These are phyloP conservation scores for Colletotrichum spinosum DNA, from an alignment of 2,329 filamentous ascomycete genomes.

Conservation along the genomic window DNA sequence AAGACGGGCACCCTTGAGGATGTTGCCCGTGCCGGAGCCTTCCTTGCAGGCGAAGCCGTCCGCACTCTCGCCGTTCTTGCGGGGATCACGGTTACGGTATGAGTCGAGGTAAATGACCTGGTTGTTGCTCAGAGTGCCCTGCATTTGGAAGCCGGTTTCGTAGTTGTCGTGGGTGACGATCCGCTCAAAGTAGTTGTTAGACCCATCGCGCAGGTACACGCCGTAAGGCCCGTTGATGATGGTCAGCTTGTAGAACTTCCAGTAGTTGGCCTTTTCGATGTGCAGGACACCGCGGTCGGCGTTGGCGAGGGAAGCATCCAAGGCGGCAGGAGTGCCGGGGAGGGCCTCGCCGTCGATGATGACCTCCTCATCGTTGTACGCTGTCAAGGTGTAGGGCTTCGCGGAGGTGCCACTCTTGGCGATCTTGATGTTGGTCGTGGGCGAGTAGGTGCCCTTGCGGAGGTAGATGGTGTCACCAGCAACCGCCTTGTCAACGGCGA, in stretches of 20 bases:
- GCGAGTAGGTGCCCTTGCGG: constrained; percentile 52
- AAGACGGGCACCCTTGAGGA: constrained; percentile 56
- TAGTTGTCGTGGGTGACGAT: constrained; percentile 53
- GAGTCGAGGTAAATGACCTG: constrained; percentile 57
- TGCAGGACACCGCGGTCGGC: constrained; percentile 59
- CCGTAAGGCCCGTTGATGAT: constrained; percentile 53
- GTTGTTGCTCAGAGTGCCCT: constrained; percentile 49
- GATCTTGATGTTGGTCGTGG: constrained; percentile 60
- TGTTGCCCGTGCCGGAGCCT: constrained; percentile 58
- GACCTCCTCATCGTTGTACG: constrained; percentile 57
- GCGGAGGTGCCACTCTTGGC: constrained; percentile 54
- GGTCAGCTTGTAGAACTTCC: constrained; percentile 53
- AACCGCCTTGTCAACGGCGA: constrained; percentile 56
- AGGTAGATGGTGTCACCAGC: constrained; percentile 56
- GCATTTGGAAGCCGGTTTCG: constrained; percentile 52
- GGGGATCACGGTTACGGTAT: constrained; percentile 57
- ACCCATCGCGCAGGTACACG: constrained; percentile 49
- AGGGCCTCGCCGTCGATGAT: constrained; percentile 58
- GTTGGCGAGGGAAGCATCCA: constrained; percentile 53
- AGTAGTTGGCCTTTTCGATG: constrained; percentile 51
- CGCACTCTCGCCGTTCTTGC: constrained; percentile 64
- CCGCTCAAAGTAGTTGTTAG: constrained; percentile 51
- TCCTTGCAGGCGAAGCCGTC: constrained; percentile 62
- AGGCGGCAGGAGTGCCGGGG: constrained; percentile 53
- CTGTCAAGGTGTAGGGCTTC: constrained; percentile 54